Percentiles rank a stretch among this genome's conserved stretches.
Conservation (phyloP, 1,284 basidiomycete genomes). For the Mycosarcoma maydis region DNA sequence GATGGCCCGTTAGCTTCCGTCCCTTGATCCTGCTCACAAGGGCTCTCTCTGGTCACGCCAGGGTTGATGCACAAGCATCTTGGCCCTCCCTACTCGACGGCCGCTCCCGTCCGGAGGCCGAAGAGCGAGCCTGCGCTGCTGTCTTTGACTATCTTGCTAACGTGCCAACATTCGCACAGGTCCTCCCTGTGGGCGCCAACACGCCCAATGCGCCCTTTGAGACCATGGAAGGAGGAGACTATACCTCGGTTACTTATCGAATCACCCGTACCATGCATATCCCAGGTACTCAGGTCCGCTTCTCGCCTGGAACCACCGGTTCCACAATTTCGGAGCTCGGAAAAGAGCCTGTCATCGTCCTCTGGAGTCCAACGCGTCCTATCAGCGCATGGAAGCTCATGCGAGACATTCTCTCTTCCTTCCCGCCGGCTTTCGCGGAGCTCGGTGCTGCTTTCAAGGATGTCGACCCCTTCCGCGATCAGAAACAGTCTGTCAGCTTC, state of each 20-base stretch:
- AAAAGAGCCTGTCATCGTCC: slow-evolving; percentile 75
- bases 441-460: slow-evolving; percentile 7
- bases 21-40: slow-evolving; percentile 79
- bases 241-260: slow-evolving; percentile 74
- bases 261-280: slow-evolving; percentile 77
- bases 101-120: slow-evolving; percentile 22
- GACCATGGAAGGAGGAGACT: slow-evolving; percentile 74
- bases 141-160: slow-evolving; percentile 79
- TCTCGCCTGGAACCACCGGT: slow-evolving; percentile 76
- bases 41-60: slow-evolving; percentile 73
- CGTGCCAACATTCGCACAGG: slow-evolving; percentile 79
- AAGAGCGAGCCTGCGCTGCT: slow-evolving; percentile 71
- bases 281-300: slow-evolving; percentile 75
- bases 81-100: slow-evolving; percentile 38
- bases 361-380: slow-evolving; percentile 82
- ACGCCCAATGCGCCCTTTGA: slow-evolving; percentile 74
- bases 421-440: slow-evolving; percentile 47
- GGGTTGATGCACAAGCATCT: slow-evolving; percentile 35
- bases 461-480: slow-evolving; percentile 34
- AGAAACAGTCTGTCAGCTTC: slow-evolving; percentile 39
- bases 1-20: slow-evolving; percentile 81
- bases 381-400: slow-evolving; percentile 79
- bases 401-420: slow-evolving; percentile 79
- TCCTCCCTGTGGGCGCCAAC: slow-evolving; percentile 72
- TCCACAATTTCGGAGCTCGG: slow-evolving; percentile 76